Base-by-base conservation (phyloP, 164 flowering plant species). In the Tetracentron sinense region DNA sequence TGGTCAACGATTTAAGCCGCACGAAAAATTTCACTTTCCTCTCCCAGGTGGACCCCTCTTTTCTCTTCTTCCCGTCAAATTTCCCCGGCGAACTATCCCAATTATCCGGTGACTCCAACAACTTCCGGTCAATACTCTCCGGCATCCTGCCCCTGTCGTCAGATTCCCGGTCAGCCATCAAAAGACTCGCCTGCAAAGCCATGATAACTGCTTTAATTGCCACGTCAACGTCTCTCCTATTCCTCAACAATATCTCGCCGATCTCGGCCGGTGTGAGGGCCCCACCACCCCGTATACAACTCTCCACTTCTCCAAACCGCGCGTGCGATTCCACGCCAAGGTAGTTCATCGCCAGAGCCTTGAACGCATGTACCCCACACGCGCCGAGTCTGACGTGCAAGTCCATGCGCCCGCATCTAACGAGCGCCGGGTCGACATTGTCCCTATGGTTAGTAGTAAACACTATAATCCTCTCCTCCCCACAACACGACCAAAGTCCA, bases 401-500 rank as follows among this genome's bases (percentile, higher is more conserved):
- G 71, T 84, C 89, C 89, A 87, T 87, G 28, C 92, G 74, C 28
- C 92, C 92, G 42, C 79, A 72, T 48, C 86, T 50, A 21, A 84
- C 54, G 7, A 84, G 76, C 38, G 87, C 89, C 5, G 82, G 80
- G 64, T 87, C 93, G 48, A 87, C 70, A 19, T 68, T 77, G 54
- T 83, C 88, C 56, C 72, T 74, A 57, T 85, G 83, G 69, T 87
- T 87, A 0, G 93, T 85, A 0, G 89, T 85, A 72, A 87, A 87
- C 27, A 87, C 79, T 10, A 87, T 78, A 54, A 87, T 79, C 72
- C 86, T 67, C 76, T 87, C 93, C 42, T 82, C 87, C 12, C 86
- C 89, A 26, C 93, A 85, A 57, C 86, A 74, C 12, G 93, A 87
- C 93, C 89, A 87, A 46, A 87, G 70, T n/a, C 92, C 92, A 58